These are phyloP conservation scores for Cenchrus americanus DNA, from an alignment of 176 grass and related monocot genomes.

Conservation along the genomic window DNA sequence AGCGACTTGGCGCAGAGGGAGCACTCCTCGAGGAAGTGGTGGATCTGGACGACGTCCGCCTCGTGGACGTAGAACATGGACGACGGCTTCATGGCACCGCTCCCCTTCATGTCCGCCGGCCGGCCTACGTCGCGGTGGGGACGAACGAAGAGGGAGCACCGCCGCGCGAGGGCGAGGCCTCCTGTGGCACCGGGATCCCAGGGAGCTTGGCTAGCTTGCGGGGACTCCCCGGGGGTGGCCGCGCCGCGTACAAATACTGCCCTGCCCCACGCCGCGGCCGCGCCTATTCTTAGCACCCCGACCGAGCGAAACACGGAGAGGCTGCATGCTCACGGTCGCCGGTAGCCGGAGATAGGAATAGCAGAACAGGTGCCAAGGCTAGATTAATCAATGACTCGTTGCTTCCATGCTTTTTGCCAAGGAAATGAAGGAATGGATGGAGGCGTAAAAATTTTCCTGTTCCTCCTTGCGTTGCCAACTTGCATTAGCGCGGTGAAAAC, in stretches of 20 bases:
- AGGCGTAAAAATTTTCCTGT: too few relatives aligned
- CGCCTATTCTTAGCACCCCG: slow-evolving; percentile 40
- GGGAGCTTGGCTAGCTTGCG: slow-evolving; percentile 41
- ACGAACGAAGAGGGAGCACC: slow-evolving; percentile 42
- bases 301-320: slow-evolving; percentile 9
- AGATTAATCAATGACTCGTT: background rate
- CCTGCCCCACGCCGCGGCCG: background rate
- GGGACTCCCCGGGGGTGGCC: background rate
- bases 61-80: slow-evolving; percentile 66
- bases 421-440: too few relatives aligned
- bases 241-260: slow-evolving; percentile 40
- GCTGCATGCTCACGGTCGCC: background rate
- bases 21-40: slow-evolving; percentile 68
- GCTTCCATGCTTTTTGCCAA: too few relatives aligned
- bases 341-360: slow-evolving; percentile 29
- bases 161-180: slow-evolving; percentile 43
- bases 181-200: slow-evolving; percentile 29
- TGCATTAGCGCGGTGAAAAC: background rate
- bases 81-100: slow-evolving; percentile 51
- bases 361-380: background rate
- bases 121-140: slow-evolving; percentile 27
- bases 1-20: slow-evolving; percentile 60
- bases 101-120: slow-evolving; percentile 51
- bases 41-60: slow-evolving; percentile 42
- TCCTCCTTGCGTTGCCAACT: background rate